Evolutionary conservation across 1,284 basidiomycete species (phyloP).

Genomic region (Ustilago trichophora): DNA sequence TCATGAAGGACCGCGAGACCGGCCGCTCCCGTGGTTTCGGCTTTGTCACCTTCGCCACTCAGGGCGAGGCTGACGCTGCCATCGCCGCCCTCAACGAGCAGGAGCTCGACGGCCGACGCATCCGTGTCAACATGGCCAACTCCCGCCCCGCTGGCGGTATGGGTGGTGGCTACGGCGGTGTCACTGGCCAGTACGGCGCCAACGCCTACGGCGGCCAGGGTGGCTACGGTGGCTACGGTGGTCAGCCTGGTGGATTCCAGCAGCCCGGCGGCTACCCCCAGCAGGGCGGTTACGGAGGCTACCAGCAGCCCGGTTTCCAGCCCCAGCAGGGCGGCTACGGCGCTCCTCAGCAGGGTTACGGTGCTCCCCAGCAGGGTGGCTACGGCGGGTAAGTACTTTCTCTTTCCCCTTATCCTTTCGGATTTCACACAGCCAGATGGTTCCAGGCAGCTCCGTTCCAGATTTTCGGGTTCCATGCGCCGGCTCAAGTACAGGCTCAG

Average conservation of each 20-base stretch:
- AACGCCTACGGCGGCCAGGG: slow-evolving; percentile 54
- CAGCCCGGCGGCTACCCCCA: slow-evolving; percentile 46
- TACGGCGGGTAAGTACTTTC: slow-evolving; percentile 43
- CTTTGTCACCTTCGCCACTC: slow-evolving; percentile 74
- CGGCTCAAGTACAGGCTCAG: not conserved
- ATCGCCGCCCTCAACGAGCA: slow-evolving; percentile 85
- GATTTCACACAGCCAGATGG: not conserved
- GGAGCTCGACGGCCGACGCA: slow-evolving; percentile 90
- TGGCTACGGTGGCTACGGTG: slow-evolving; percentile 21
- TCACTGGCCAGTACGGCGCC: slow-evolving; percentile 63
- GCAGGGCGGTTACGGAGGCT: slow-evolving; percentile 52
- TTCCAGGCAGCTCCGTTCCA: slow-evolving; percentile 11
- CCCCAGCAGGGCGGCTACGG: slow-evolving; percentile 51
- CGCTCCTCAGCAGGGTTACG: slow-evolving; percentile 50
- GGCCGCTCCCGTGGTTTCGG: slow-evolving; percentile 91
- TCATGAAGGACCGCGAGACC: slow-evolving; percentile 97
- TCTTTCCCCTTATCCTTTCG: not conserved
- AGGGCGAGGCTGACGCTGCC: slow-evolving; percentile 79
- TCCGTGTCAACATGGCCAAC: slow-evolving; percentile 92
- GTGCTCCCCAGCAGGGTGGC: slow-evolving; percentile 52
- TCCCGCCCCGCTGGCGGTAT: slow-evolving; percentile 72
- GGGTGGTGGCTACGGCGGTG: slow-evolving; percentile 61
- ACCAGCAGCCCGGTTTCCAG: slow-evolving; percentile 56
- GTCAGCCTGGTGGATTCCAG: not conserved
- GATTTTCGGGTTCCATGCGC: not conserved